Evolutionary conservation across 164 flowering plant genomes (phyloP).

Genomic region (Dillenia suffruticosa): DNA sequence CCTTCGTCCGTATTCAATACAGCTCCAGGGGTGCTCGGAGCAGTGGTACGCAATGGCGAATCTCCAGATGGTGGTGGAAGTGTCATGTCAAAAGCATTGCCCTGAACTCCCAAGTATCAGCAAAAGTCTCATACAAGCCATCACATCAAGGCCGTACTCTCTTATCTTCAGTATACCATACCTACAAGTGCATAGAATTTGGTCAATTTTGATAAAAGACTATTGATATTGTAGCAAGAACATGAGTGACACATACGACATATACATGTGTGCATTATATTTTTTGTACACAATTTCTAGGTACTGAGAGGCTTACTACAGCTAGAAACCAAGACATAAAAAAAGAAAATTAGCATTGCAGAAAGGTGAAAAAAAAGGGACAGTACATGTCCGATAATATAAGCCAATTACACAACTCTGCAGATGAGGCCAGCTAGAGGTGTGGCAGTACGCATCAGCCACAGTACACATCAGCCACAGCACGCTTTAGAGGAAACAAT

Average conservation of each 20-base stretch:
- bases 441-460: conserved; percentile 88
- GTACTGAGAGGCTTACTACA: not conserved
- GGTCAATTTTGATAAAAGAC: not conserved
- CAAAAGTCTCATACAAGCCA: conserved; percentile 90
- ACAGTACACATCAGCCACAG: conserved; percentile 90
- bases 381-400: conserved; percentile 81
- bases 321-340: not conserved
- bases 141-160: conserved; percentile 80
- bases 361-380: conserved; percentile 4
- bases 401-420: conserved; percentile 94
- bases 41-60: conserved; percentile 82
- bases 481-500: conserved; percentile 93
- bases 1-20: conserved; percentile 47
- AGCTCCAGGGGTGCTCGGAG: conserved; percentile 94
- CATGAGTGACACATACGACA: no score
- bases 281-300: no score
- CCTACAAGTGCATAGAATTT: conserved; percentile 32
- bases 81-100: conserved; percentile 80
- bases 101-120: conserved; percentile 74
- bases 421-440: conserved; percentile 71
- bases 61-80: conserved; percentile 98
- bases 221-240: no score
- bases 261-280: no score
- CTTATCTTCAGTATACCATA: conserved; percentile 88
- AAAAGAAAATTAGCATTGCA: not conserved